Percentiles rank a stretch among this genome's conserved stretches.
Evolutionary conservation across 2,329 filamentous ascomycete genomes (phyloP).

Genomic region (Teratosphaeria zuluensis): DNA sequence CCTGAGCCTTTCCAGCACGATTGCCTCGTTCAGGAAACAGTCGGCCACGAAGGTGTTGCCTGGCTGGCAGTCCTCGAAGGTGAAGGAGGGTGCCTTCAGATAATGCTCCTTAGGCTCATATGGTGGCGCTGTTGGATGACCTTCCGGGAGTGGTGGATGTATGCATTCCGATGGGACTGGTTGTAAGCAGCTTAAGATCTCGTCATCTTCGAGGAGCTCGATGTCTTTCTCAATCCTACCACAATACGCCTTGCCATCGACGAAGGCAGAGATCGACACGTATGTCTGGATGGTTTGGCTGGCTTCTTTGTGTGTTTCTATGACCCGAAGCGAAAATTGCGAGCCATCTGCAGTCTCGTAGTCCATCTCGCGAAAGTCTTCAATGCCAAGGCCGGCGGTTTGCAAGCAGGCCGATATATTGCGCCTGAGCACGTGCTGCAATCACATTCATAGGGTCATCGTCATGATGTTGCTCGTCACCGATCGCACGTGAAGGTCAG

Average conservation of each 20-base stretch:
- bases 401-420: too few relatives aligned
- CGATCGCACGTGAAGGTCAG: not conserved
- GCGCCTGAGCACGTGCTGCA: too few relatives aligned
- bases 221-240: constrained; percentile 11
- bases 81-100: constrained; percentile 24
- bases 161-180: constrained; percentile 18
- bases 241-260: constrained; percentile 19
- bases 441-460: too few relatives aligned
- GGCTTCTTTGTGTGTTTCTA: constrained; percentile 7
- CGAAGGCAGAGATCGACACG: constrained; percentile 18
- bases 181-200: constrained; percentile 14
- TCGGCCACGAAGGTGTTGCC: constrained; percentile 22
- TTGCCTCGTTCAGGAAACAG: constrained; percentile 19
- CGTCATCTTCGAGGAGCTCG: constrained; percentile 16
- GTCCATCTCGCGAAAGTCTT: constrained; percentile 10
- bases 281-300: constrained; percentile 1
- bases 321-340: constrained; percentile 18
- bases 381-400: too few relatives aligned
- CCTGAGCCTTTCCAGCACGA: constrained; percentile 16
- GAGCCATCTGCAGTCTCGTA: constrained; percentile 22
- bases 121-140: constrained; percentile 10
- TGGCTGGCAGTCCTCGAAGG: constrained; percentile 17
- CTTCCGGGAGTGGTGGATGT: constrained; percentile 14
- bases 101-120: constrained; percentile 15
- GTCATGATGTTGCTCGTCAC: too few relatives aligned